A percentile compares a stretch with the other conserved stretches of the same genome.
These are phyloP conservation scores for Arthroderma uncinatum DNA, from an alignment of 2,329 filamentous ascomycete genomes.

Conservation along the genomic window DNA sequence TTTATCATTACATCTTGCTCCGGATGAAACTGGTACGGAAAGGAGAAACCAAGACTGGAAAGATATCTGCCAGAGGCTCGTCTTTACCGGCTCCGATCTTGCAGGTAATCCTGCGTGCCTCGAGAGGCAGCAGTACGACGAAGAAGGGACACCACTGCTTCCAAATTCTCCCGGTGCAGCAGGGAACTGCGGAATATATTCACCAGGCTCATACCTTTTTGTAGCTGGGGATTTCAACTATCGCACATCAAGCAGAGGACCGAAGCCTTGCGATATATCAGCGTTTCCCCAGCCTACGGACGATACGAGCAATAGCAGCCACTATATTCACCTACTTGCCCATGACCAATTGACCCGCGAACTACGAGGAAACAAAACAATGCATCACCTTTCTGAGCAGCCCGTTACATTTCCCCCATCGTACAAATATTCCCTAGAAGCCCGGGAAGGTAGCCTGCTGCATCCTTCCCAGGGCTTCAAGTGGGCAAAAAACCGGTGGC, in stretches of 20 bases:
- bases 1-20: slow-evolving; percentile 75
- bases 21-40: slow-evolving; percentile 68
- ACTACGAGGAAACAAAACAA: slow-evolving; percentile 53
- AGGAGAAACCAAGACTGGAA: slow-evolving; percentile 81
- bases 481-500: slow-evolving; percentile 75
- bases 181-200: slow-evolving; percentile 50
- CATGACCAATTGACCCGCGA: slow-evolving; percentile 73
- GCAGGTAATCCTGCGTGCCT: slow-evolving; percentile 29
- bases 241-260: slow-evolving; percentile 60
- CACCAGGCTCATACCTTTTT: slow-evolving; percentile 65
- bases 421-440: slow-evolving; percentile 64
- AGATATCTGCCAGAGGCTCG: slow-evolving; percentile 64
- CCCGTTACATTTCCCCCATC: slow-evolving; percentile 74
- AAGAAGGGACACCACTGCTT: slow-evolving; percentile 26
- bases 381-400: slow-evolving; percentile 69
- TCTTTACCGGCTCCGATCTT: slow-evolving; percentile 46
- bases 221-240: slow-evolving; percentile 92
- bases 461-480: slow-evolving; percentile 43
- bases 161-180: slow-evolving; percentile 22
- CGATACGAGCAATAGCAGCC: slow-evolving; percentile 41
- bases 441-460: slow-evolving; percentile 29
- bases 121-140: slow-evolving; percentile 18
- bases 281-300: slow-evolving; percentile 53
- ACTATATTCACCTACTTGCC: slow-evolving; percentile 57
- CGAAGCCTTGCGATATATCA: slow-evolving; percentile 45